phyloP scores from a whole-genome alignment of 2,329 filamentous ascomycete species.

The Fusarium subglutinans region DNA sequence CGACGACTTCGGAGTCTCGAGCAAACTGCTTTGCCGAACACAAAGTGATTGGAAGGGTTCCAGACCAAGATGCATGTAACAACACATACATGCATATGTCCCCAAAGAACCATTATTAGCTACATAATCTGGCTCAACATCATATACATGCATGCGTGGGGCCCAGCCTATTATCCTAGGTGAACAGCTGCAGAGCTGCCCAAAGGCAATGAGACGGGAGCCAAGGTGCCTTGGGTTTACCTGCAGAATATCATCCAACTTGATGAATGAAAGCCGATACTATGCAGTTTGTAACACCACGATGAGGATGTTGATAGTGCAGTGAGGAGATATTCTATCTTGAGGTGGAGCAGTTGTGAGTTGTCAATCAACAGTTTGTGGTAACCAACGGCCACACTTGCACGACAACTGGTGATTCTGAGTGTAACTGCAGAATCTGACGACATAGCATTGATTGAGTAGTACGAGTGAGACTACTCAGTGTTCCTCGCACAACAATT shows the following conservation, averaged over 20 bases:
- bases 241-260: conserved; percentile 3
- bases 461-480: background rate
- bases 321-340: background rate
- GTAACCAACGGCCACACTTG: background rate
- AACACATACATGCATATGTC: conserved; percentile 19
- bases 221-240: conserved; percentile 4
- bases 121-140: background rate
- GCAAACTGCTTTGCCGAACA: background rate
- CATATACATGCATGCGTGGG: conserved; percentile 15
- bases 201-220: background rate
- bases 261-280: background rate
- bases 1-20: background rate
- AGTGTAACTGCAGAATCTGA: background rate
- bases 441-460: background rate
- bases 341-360: background rate
- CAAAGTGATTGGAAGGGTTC: background rate
- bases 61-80: conserved; percentile 1
- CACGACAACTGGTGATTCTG: background rate
- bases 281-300: background rate
- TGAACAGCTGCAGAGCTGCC: conserved; percentile 23
- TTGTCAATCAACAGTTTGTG: background rate
- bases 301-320: background rate
- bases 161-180: background rate
- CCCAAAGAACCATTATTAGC: background rate
- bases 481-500: background rate